Evolutionary conservation across 2,329 filamentous ascomycete genomes (phyloP).

Genomic region (Lecanicillium sp.): DNA sequence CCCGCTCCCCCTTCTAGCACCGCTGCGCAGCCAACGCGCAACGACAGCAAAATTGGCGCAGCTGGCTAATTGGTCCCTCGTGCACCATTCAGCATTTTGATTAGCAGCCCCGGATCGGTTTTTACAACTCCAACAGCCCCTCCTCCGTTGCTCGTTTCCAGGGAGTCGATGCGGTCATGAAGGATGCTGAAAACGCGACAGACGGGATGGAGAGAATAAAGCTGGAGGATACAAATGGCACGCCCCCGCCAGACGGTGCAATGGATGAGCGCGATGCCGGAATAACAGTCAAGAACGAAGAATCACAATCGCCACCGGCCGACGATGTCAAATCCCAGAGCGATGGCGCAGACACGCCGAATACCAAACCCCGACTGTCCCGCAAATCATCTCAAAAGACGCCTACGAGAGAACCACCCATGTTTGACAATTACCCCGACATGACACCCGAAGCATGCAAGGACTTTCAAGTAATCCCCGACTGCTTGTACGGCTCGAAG

Average conservation of each 20-base stretch:
- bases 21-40: too few relatives aligned
- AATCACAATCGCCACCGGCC: conserved; percentile 3
- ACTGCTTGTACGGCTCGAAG: conserved; percentile 88
- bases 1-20: too few relatives aligned
- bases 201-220: conserved; percentile 23
- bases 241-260: background rate
- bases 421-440: conserved; percentile 71
- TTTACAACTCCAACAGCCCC: background rate
- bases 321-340: conserved; percentile 37
- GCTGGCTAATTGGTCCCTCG: too few relatives aligned
- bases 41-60: too few relatives aligned
- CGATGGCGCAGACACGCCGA: conserved; percentile 37
- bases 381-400: conserved; percentile 66
- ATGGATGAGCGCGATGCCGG: background rate
- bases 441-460: conserved; percentile 66
- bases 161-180: conserved; percentile 11
- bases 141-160: background rate
- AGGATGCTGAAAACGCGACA: conserved; percentile 16
- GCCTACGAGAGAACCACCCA: conserved; percentile 50
- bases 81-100: background rate
- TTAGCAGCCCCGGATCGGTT: background rate
- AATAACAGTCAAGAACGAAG: conserved; percentile 3
- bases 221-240: conserved; percentile 23
- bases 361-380: conserved; percentile 55
- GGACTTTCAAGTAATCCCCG: conserved; percentile 71